Conservation (phyloP, 2,329 filamentous ascomycete species). For the Botryosphaeria dothidea region DNA sequence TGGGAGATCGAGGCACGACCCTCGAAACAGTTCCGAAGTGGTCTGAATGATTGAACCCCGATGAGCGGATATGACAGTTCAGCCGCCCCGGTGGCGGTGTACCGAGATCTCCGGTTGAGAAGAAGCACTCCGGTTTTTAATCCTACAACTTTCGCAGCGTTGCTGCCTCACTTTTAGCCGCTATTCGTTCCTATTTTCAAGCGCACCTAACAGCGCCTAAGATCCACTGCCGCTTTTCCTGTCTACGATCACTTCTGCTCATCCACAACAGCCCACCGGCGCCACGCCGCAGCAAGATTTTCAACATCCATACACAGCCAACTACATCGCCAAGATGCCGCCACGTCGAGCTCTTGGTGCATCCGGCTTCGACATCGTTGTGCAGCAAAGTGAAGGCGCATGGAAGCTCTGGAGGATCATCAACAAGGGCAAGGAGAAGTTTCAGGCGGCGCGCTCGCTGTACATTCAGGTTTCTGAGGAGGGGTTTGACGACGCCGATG, state of each 20-base stretch:
- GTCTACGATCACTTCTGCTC: not conserved
- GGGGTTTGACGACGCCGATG: constrained; percentile 18
- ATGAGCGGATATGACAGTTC: too few species aligned
- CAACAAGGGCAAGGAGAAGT: not conserved
- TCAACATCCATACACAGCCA: not conserved
- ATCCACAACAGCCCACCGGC: not conserved
- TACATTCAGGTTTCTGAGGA: constrained; percentile 22
- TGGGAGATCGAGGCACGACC: constrained; percentile 6
- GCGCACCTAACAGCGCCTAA: not conserved
- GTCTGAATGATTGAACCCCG: not conserved
- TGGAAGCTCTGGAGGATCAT: not conserved
- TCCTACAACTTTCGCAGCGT: not conserved
- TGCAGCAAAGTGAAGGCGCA: not conserved
- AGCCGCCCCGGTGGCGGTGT: too few species aligned
- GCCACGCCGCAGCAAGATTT: not conserved
- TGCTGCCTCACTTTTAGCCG: not conserved
- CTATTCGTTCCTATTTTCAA: not conserved
- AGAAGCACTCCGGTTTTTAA: not conserved
- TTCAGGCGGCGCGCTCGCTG: not conserved
- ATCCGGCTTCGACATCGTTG: constrained; percentile 1
- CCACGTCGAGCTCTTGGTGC: not conserved
- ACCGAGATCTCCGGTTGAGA: too few species aligned
- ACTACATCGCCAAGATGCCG: not conserved
- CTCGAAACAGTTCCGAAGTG: not conserved
- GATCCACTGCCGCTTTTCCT: not conserved